phyloP scores from a whole-genome alignment of 495 filamentous ascomycete genomes.

The Lasiosphaeris hirsuta region DNA sequence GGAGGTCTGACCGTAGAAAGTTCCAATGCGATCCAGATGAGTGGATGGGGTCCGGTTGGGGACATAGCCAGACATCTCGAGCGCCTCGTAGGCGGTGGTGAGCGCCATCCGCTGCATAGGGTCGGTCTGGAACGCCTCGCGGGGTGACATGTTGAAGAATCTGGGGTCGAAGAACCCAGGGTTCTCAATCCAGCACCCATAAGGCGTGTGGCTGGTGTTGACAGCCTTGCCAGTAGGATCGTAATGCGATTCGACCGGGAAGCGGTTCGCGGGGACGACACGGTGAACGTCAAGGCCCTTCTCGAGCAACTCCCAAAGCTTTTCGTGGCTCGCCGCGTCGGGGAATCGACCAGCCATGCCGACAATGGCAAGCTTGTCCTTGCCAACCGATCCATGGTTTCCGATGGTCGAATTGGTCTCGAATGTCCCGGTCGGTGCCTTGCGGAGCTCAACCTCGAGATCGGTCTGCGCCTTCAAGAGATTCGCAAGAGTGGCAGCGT shows the following conservation, averaged over 20 bases:
- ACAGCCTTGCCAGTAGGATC: constrained; percentile 71
- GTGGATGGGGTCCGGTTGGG: constrained; percentile 84
- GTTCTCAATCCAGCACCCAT: constrained; percentile 86
- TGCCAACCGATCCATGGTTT: constrained; percentile 41
- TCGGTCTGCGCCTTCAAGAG: constrained; percentile 38
- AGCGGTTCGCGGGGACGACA: constrained; percentile 67
- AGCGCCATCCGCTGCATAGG: constrained; percentile 84
- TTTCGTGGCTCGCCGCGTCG: constrained; percentile 60
- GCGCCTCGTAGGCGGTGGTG: constrained; percentile 81
- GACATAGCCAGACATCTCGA: constrained; percentile 88
- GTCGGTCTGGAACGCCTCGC: constrained; percentile 85
- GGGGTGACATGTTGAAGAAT: constrained; percentile 96
- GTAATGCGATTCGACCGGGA: constrained; percentile 72
- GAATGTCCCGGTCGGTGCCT: constrained; percentile 29
- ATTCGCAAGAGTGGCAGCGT: constrained; percentile 41
- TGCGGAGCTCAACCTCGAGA: constrained; percentile 39
- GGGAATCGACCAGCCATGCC: constrained; percentile 77
- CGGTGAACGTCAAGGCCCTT: constrained; percentile 61
- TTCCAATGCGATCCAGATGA: constrained; percentile 77
- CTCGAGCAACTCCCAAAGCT: constrained; percentile 69
- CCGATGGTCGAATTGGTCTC: constrained; percentile 36
- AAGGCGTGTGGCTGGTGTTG: constrained; percentile 80
- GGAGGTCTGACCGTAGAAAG: constrained; percentile 90
- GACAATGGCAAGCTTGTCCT: constrained; percentile 62
- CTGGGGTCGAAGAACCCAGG: constrained; percentile 80